Evolutionary conservation across 192 early-diverging fungal genomes (phyloP).

Genomic region (Entophlyctis luteolus): DNA sequence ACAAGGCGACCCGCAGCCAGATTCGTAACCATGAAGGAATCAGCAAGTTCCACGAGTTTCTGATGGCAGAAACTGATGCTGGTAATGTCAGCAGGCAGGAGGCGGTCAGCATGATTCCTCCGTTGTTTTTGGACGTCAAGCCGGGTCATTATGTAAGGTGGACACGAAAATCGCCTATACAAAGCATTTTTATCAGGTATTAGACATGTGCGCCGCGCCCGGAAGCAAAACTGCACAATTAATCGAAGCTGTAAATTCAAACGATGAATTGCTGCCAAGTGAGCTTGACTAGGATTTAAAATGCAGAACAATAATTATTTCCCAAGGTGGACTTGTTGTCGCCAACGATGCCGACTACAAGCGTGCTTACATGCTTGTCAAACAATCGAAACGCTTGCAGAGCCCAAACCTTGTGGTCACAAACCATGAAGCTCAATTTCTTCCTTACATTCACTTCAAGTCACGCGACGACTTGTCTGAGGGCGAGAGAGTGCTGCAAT

Average conservation of each 20-base stretch:
- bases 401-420: conserved; percentile 91
- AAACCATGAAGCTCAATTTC: conserved; percentile 89
- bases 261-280: conserved; percentile 30
- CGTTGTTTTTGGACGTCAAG: conserved; percentile 83
- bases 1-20: conserved; percentile 66
- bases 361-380: conserved; percentile 88
- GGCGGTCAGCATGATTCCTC: conserved; percentile 97
- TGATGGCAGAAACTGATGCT: conserved; percentile 93
- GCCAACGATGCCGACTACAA: conserved; percentile 95
- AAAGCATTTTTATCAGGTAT: conserved; percentile 14
- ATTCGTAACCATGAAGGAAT: conserved; percentile 76
- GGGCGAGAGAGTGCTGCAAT: conserved; percentile 57
- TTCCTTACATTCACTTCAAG: conserved; percentile 67
- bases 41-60: conserved; percentile 84
- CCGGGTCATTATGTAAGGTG: conserved; percentile 71
- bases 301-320: background rate
- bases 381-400: conserved; percentile 90
- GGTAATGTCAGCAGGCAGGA: conserved; percentile 97
- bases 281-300: background rate
- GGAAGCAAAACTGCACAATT: conserved; percentile 96
- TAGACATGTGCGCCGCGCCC: conserved; percentile 96
- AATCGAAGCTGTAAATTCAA: conserved; percentile 45
- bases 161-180: background rate
- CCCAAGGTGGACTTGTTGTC: conserved; percentile 75
- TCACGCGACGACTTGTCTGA: conserved; percentile 21